Evolutionary conservation across 257 asterid genomes (phyloP).

Genomic region (Capsicum baccatum): DNA sequence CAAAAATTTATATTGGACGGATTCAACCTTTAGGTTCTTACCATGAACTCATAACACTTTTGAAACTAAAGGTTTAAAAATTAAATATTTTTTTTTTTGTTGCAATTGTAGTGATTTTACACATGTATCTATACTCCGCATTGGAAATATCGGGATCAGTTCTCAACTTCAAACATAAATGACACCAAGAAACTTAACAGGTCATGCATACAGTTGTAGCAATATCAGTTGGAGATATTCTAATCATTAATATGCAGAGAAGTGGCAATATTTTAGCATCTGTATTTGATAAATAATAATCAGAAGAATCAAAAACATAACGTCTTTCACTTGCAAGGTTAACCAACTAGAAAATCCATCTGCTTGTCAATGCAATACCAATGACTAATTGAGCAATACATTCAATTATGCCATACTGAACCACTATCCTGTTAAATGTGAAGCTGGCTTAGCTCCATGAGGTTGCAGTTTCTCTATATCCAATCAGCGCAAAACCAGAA

Average conservation of each 20-base stretch:
- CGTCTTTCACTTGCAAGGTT: conserved; percentile 3
- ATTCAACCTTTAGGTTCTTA: too few species aligned
- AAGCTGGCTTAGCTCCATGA: not conserved
- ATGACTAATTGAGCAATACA: not conserved
- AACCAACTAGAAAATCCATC: not conserved
- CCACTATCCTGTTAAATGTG: not conserved
- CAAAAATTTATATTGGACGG: too few species aligned
- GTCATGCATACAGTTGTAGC: not conserved
- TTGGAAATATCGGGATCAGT: too few species aligned
- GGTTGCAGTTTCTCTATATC: not conserved
- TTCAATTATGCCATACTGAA: not conserved
- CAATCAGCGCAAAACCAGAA: not conserved
- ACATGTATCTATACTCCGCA: too few species aligned
- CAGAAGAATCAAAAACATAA: not conserved
- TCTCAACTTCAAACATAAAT: not conserved
- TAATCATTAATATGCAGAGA: not conserved
- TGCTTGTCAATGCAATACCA: too few species aligned
- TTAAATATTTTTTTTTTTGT: too few species aligned
- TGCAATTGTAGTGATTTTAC: too few species aligned
- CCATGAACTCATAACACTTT: too few species aligned
- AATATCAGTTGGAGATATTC: not conserved
- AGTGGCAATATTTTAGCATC: not conserved
- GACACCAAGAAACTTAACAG: not conserved
- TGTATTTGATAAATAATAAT: not conserved
- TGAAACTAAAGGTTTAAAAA: too few species aligned